Evolutionary conservation across 225 moss, liverwort and hornwort genomes (phyloP), one percentile per base, ranked within the genome.

Genomic region (Pseudisothecium myosuroides): DNA sequence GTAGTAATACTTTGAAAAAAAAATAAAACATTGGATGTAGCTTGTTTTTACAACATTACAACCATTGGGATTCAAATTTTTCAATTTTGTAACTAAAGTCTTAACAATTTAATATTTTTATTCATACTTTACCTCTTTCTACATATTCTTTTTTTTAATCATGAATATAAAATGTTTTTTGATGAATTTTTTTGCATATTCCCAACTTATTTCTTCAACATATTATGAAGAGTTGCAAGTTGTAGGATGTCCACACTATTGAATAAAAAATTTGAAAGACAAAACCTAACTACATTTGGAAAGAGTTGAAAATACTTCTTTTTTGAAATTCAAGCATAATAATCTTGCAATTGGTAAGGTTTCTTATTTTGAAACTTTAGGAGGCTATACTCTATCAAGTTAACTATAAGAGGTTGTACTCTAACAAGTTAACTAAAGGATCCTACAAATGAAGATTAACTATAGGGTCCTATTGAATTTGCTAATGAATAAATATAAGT

Each of bases 241-340:
- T 55, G 6, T 26, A 24, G 0, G 6, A 9, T 54, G 2, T 55
- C 2, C 0, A 78, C 6, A 14, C 5, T 36, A 16, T 24, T 2
- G 24, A 4, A 0, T n/a, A 26, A 55, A 23, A 23, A 3, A 0
- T 55, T 78, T 36, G 36, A 78, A 26, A 56, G 23, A 24, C 2
- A 36, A 54, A 45, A 9, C 13, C 36, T 22, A 76, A 13, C 3
- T n/a, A n/a, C 0, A 36, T 12, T 52, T 0, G 2, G 0, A 2
- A 76, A 54, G 54, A 54, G 0, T 15, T 54, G 36, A 36, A 14
- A 36, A 23, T 6, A 54, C 9, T 54, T 34, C 34, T 5, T 52
- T 52, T 22, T 54, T 36, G 14, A 54, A 37, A 1, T 55, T 55
- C 10, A 55, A 78, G 6, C 23, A n/a, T 77, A 26, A 26, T 55